Evolutionary conservation across 768 basidiomycete genomes (phyloP).

Genomic region (Tulasnella sp.): DNA sequence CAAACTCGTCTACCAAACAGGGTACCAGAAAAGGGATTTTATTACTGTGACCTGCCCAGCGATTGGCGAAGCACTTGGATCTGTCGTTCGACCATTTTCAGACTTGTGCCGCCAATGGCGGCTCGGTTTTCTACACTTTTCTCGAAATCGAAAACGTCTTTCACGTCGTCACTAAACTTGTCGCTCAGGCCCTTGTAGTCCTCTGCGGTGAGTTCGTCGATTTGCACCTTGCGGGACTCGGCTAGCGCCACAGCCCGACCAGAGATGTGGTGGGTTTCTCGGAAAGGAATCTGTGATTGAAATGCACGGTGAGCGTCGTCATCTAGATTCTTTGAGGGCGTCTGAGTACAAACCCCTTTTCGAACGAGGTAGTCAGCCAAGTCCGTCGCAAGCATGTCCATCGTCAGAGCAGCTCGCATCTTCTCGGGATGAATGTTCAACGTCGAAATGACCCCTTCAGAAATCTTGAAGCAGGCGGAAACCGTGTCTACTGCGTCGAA

Average conservation of each 20-base stretch:
- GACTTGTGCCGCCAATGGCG: constrained; percentile 87
- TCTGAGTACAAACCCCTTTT: constrained; percentile 68
- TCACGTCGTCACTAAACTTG: constrained; percentile 75
- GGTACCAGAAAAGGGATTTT: background rate
- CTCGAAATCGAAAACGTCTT: constrained; percentile 87
- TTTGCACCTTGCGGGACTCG: constrained; percentile 69
- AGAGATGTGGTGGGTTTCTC: constrained; percentile 97
- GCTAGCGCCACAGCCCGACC: constrained; percentile 94
- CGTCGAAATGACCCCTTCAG: constrained; percentile 90
- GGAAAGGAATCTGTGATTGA: constrained; percentile 76
- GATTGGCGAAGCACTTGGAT: constrained; percentile 63
- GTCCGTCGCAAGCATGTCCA: constrained; percentile 98
- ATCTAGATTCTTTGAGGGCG: background rate
- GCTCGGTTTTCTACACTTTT: constrained; percentile 86
- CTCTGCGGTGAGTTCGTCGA: constrained; percentile 69
- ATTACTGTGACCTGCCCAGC: constrained; percentile 29
- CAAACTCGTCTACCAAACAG: background rate
- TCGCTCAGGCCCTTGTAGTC: constrained; percentile 71
- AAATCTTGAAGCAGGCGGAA: constrained; percentile 79
- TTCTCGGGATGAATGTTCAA: constrained; percentile 79
- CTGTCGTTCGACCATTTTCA: constrained; percentile 76
- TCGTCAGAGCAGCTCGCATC: constrained; percentile 86
- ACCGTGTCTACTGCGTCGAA: constrained; percentile 91
- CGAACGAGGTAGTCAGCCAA: constrained; percentile 97
- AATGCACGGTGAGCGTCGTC: background rate